Evolutionary conservation across 176 grass and related monocot species (phyloP).

Genomic region (Zizania latifolia): DNA sequence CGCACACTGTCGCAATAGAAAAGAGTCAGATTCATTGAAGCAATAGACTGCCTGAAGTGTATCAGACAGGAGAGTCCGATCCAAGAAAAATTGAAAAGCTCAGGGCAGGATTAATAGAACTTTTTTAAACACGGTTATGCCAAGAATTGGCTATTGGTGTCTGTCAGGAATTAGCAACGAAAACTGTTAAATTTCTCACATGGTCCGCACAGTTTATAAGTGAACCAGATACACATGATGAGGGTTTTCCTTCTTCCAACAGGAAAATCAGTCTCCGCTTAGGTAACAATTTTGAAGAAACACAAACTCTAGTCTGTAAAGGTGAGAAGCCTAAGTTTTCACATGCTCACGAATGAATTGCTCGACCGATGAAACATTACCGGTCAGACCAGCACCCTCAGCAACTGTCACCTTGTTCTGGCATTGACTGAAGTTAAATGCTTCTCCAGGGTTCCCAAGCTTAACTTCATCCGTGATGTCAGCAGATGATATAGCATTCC

Average conservation of each 20-base stretch:
- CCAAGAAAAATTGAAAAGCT: no score
- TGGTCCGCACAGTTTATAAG: no score
- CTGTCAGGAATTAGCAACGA: no score
- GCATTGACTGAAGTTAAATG: conserved; percentile 71
- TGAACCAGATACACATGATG: neutral
- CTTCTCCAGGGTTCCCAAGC: conserved; percentile 60
- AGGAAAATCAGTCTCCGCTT: neutral
- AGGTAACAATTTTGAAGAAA: neutral
- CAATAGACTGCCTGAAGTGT: no score
- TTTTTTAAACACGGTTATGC: no score
- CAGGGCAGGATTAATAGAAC: no score
- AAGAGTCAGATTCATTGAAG: no score
- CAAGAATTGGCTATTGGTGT: no score
- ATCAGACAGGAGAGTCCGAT: no score
- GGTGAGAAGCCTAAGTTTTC: neutral
- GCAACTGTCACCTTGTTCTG: conserved; percentile 69
- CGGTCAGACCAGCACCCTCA: conserved; percentile 62
- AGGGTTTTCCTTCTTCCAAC: neutral
- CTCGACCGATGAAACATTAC: conserved; percentile 44
- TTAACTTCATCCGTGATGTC: conserved; percentile 62
- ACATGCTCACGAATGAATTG: conserved; percentile 75
- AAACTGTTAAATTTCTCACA: no score
- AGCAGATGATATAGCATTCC: conserved; percentile 74
- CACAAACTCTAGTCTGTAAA: neutral
- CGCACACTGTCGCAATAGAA: no score